A percentile compares a stretch with the other conserved stretches of the same genome.
Evolutionary conservation across 2,329 filamentous ascomycete species (phyloP).

Genomic region (Trichoderma sp.): DNA sequence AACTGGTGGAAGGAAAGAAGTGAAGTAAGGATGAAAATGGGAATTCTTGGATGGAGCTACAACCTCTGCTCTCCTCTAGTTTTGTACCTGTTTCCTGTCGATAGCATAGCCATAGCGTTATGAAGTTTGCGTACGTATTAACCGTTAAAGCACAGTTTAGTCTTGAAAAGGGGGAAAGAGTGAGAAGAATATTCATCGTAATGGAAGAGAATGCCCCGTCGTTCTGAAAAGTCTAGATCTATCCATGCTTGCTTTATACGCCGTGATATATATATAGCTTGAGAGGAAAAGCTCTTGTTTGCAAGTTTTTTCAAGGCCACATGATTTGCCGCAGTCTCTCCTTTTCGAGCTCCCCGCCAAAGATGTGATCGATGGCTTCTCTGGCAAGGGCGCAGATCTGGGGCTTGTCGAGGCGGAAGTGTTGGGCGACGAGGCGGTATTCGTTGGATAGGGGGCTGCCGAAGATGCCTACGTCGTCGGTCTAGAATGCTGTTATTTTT

Average conservation of each 20-base stretch:
- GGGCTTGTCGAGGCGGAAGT: constrained; percentile 56
- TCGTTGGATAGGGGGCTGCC: constrained; percentile 73
- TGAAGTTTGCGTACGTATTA: not conserved
- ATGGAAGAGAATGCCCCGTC: too few relatives aligned
- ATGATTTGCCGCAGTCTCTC: constrained; percentile 50
- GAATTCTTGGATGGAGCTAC: not conserved
- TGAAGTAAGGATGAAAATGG: not conserved
- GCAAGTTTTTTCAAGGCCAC: constrained; percentile 35
- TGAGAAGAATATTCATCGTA: not conserved
- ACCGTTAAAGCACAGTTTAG: not conserved
- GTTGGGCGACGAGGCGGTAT: constrained; percentile 66
- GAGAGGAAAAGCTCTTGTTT: too few relatives aligned
- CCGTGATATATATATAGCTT: too few relatives aligned
- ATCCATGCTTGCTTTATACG: not conserved
- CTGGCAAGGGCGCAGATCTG: constrained; percentile 55
- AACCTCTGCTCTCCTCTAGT: not conserved
- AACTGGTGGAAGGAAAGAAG: not conserved
- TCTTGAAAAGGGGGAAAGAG: not conserved
- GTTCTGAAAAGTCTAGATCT: not conserved
- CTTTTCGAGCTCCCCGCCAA: constrained; percentile 62
- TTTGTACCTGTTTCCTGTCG: constrained; percentile 3
- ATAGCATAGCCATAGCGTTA: constrained; percentile 15
- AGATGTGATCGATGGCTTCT: constrained; percentile 62
- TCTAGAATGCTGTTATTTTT: constrained; percentile 45
- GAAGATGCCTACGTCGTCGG: constrained; percentile 81